A percentile compares a stretch with the other conserved stretches of the same genome.
Evolutionary conservation across 495 filamentous ascomycete species (phyloP).

Genomic region (Opeltia flavorubescens): DNA sequence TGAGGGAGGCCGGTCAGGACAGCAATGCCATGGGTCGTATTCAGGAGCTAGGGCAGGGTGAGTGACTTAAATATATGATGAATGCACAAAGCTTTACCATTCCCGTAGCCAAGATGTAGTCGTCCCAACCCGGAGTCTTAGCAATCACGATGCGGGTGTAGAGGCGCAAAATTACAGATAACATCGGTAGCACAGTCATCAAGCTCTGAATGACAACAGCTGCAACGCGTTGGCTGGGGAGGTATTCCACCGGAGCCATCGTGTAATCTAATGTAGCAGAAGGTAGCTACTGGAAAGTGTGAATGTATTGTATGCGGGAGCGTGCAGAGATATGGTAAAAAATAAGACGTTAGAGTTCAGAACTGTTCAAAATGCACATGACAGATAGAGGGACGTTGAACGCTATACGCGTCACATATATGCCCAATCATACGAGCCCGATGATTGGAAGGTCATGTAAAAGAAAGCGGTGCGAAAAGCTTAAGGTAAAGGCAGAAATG

Average conservation of each 20-base stretch:
- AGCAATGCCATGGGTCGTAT: not conserved
- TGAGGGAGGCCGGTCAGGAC: not conserved
- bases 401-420: too few relatives aligned
- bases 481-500: too few relatives aligned
- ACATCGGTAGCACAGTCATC: constrained; percentile 17
- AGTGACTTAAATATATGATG: not conserved
- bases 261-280: not conserved
- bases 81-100: constrained; percentile 16
- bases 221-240: not conserved
- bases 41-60: not conserved
- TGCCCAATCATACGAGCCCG: too few relatives aligned
- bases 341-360: too few relatives aligned
- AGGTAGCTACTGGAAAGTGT: not conserved
- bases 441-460: too few relatives aligned
- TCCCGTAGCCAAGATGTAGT: constrained; percentile 19
- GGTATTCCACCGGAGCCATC: not conserved
- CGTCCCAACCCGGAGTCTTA: constrained; percentile 25
- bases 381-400: too few relatives aligned
- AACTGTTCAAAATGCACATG: not conserved
- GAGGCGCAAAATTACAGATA: constrained; percentile 22
- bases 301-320: not conserved
- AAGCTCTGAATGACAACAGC: constrained; percentile 7
- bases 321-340: not conserved
- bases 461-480: too few relatives aligned
- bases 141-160: constrained; percentile 21